Percentiles rank a stretch among this genome's conserved stretches.
Evolutionary conservation across 1,139 yeast genomes (phyloP).

Genomic region (Wickerhamomyces sp.): DNA sequence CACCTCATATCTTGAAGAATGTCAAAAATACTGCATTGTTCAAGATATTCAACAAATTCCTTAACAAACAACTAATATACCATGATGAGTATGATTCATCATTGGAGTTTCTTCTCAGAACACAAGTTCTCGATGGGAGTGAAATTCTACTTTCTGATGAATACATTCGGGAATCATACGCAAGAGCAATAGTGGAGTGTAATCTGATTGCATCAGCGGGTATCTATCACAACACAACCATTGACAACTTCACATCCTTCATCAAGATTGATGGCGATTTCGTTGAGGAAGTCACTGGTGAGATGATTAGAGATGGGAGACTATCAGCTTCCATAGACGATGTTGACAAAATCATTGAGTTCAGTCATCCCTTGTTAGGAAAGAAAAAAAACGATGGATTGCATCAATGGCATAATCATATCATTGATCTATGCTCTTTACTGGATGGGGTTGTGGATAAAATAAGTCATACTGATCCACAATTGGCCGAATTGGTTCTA

Average conservation of each 20-base stretch:
- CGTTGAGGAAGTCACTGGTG: conserved; percentile 15
- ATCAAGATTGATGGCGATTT: conserved; percentile 5
- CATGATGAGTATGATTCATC: conserved; percentile 9
- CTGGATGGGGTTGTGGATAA: conserved; percentile 19
- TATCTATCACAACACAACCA: conserved; percentile 17
- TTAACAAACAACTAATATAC: conserved; percentile 10
- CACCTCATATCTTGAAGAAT: conserved; percentile 4
- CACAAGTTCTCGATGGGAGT: conserved; percentile 1
- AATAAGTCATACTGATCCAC: background rate
- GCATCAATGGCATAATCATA: conserved; percentile 20
- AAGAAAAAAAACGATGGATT: background rate
- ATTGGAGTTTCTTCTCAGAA: conserved; percentile 3
- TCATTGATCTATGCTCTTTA: conserved; percentile 15
- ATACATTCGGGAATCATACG: conserved; percentile 3
- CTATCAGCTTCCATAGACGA: conserved; percentile 31
- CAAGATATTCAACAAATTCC: conserved; percentile 12
- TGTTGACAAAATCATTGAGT: conserved; percentile 30
- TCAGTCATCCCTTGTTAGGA: conserved; percentile 6
- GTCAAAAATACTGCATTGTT: conserved; percentile 8
- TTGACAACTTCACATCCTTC: conserved; percentile 11
- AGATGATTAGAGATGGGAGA: conserved; percentile 16
- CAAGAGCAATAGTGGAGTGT: conserved; percentile 13
- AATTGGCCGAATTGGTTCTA: background rate
- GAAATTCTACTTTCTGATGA: conserved; percentile 2
- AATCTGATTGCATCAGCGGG: conserved; percentile 14